Evolutionary conservation across 345 rosid genomes (phyloP), one percentile per base, ranked within the genome.

Genomic region (Dipteronia sinensis): DNA sequence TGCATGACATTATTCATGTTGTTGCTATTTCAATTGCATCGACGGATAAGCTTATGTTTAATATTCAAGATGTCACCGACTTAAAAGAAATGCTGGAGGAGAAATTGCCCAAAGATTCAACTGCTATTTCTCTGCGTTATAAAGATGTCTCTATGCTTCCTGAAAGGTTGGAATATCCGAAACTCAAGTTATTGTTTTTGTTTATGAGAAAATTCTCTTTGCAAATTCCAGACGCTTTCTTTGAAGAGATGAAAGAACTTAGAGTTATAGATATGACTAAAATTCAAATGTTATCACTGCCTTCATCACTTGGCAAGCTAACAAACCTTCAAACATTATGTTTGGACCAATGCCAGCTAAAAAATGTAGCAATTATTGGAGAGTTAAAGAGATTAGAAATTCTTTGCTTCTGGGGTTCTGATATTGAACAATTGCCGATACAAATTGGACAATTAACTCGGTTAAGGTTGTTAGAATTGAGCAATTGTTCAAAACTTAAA

Each of bases 1-100:
- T 86, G 80, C 86, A 86, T 49, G 77, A 83, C 27, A 49, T 78
- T 17, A 64, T 83, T 11, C 71, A 10, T 46, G 16, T 38, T 23
- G 72, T 69, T 8, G 84, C 86, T 3, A 2, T 62, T 4, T 64
- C 78, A 12, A 73, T 81, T 1, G 83, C 80, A 23, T n/a, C 78
- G 12, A 72, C 29, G 22, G 77, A 63, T 2, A 46, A 68, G 4
- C 63, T 40, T 6, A 23, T 64, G 23, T 40, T 79, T 58, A 15
- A 34, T 23, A n/a, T 83, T 7, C 20, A 31, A 19, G 65, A 61
- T 27, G 58, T 19, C 34, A 9, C 79, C 0, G 67, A 4, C 20
- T 6, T 75, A 27, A 15, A 64, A 2, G 77, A 67, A 44, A 68
- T 73, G 74, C 25, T 80, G 3, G 29, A 3, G 1, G 16, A 70